Evolutionary conservation across 2,329 filamentous ascomycete species (phyloP), one percentile per base, ranked within the genome.

Genomic region (Cercospora sp.): DNA sequence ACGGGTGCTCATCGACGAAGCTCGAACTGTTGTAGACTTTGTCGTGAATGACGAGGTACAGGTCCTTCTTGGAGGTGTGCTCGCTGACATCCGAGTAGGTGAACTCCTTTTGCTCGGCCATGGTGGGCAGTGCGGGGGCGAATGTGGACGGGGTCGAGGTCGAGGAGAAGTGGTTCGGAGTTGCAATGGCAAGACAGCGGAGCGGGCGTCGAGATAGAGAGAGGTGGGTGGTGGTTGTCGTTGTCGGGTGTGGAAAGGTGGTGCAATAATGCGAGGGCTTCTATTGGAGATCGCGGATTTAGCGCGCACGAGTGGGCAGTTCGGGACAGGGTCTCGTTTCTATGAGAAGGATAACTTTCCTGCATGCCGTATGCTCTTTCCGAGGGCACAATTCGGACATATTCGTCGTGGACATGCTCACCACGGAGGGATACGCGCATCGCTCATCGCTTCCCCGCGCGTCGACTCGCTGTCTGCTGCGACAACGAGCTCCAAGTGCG

Each of bases 1-100:
- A 90, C 88, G 95, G 95, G 82, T 99, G 95, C 89, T 99, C 95
- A 80, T 98, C 94, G 75, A 98, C 86, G 82, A 99, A 99, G 82
- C 90, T 91, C 77, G 89, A 87, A 79, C 86, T 82, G 81, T 98
- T 88, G 88, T 98, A 99, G 84, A 99, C 90, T 86, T 97, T 97
- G 83, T 97, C 94, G 84, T 98, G 92, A 77, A 99, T 89, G 72
- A 97, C 90, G 77, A 97, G 80, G 84, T 87, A 97, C 72, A 97
- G 85, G 81, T 98, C 93, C 87, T 93, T 97, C 89, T 97, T 97
- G 82, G 87, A 89, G 84, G 90, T 92, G 87, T 96, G 93, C 83
- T 89, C 88, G 71, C 91, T 86, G 82, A 96, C 88, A 81, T 97
- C 92, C 78, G 90, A 85, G 83, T 89, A 92, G 77, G 91, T 95